A percentile compares a stretch with the other conserved stretches of the same genome.
Conservation (phyloP, 106 monocot genomes). For the Cymbidium sinense region DNA sequence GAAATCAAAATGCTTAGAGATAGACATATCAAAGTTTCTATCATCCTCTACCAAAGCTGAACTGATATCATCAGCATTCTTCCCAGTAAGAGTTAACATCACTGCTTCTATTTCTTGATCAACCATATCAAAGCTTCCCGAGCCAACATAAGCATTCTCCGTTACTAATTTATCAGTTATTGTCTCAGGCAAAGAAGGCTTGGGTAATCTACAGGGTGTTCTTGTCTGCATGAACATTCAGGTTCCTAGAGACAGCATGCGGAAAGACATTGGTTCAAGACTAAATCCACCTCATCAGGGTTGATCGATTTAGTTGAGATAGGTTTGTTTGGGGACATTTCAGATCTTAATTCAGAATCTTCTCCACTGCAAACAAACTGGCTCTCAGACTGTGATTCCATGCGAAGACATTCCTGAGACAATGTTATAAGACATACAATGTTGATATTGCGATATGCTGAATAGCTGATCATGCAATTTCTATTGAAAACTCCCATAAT, state of each 20-base stretch:
- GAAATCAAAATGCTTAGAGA: no score
- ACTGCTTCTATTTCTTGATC: not conserved
- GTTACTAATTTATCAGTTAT: no score
- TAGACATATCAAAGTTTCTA: no score
- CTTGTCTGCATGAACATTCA: constrained; percentile 20
- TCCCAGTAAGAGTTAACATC: not conserved
- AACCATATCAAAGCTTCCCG: constrained; percentile 1
- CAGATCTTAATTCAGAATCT: constrained; percentile 9
- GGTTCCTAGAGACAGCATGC: constrained; percentile 34
- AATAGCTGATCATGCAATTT: constrained; percentile 30
- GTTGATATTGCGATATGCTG: constrained; percentile 23
- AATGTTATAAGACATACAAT: no score
- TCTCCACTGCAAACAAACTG: not conserved
- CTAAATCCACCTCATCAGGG: no score
- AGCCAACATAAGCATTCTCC: no score
- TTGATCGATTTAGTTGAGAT: no score
- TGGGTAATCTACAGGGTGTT: constrained; percentile 6
- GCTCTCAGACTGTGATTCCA: no score
- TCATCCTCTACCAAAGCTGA: no score
- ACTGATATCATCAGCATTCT: not conserved
- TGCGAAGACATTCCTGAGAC: no score
- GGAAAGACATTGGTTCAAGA: constrained; percentile 28
- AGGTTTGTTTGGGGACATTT: no score
- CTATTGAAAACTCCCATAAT: constrained; percentile 33
- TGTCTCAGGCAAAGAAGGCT: no score